A percentile compares a stretch with the other conserved stretches of the same genome.
Conservation (phyloP, 2,329 filamentous ascomycete genomes). For the Aspergillus uvarum region DNA sequence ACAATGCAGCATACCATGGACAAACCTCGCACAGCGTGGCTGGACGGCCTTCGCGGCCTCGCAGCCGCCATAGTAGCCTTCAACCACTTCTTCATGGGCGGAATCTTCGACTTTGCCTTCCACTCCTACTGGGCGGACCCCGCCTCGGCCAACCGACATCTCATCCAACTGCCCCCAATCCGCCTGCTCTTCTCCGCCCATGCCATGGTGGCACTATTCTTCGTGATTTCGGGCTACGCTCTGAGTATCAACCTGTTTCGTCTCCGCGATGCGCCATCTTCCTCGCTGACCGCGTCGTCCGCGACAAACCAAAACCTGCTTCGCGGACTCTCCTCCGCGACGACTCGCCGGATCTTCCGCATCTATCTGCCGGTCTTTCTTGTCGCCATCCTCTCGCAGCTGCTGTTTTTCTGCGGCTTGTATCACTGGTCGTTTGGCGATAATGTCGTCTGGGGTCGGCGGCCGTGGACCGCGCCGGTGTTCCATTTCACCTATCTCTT, state of each 20-base stretch:
- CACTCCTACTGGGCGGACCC: slow-evolving; percentile 24
- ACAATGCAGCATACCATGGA: background rate
- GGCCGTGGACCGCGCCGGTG: slow-evolving; percentile 21
- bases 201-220: slow-evolving; percentile 54
- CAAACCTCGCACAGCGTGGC: slow-evolving; percentile 18
- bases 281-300: background rate
- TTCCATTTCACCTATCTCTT: slow-evolving; percentile 20
- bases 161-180: slow-evolving; percentile 41
- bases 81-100: slow-evolving; percentile 26
- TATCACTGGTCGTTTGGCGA: slow-evolving; percentile 23
- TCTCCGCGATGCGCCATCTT: slow-evolving; percentile 18
- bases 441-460: slow-evolving; percentile 14
- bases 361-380: slow-evolving; percentile 32
- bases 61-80: slow-evolving; percentile 28
- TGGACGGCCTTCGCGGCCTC: slow-evolving; percentile 30
- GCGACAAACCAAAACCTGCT: slow-evolving; percentile 1
- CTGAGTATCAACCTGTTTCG: slow-evolving; percentile 51
- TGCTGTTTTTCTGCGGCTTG: slow-evolving; percentile 20
- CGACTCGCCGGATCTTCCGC: slow-evolving; percentile 32
- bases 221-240: slow-evolving; percentile 60
- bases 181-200: slow-evolving; percentile 39
- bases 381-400: slow-evolving; percentile 23
- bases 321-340: slow-evolving; percentile 18
- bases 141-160: slow-evolving; percentile 16
- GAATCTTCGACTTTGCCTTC: slow-evolving; percentile 20